Conservation (phyloP, 305 asterid species). For the Vinca major region DNA sequence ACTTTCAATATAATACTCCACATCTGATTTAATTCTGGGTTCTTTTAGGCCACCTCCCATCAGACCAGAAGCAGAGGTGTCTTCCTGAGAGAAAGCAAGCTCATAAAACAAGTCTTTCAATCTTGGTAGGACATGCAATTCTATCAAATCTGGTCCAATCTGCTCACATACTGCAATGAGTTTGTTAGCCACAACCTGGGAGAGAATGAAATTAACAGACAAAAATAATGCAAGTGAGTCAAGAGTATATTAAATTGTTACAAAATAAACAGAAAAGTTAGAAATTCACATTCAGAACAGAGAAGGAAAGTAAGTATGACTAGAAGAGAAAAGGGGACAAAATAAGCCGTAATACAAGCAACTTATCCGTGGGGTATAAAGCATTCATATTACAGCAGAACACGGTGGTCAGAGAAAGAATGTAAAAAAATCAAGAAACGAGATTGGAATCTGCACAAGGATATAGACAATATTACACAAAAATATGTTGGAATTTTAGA, state of each 20-base stretch:
- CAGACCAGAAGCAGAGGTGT: conserved; percentile 27
- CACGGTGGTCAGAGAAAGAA: conserved; percentile 1
- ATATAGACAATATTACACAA: neutral
- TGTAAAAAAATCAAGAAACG: neutral
- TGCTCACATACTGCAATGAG: conserved; percentile 73
- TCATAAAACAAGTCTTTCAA: conserved; percentile 71
- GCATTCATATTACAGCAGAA: neutral
- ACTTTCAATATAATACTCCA: conserved; percentile 42
- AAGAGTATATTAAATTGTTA: neutral
- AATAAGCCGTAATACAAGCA: no score
- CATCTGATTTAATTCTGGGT: conserved; percentile 30
- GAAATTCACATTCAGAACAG: neutral
- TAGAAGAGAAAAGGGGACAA: neutral
- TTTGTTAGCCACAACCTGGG: conserved; percentile 72
- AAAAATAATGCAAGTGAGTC: conserved; percentile 9
- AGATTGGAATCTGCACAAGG: neutral
- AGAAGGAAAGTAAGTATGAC: neutral
- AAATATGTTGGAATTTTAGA: conserved; percentile 2
- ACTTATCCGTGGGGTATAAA: no score
- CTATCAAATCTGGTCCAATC: conserved; percentile 84
- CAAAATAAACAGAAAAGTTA: neutral
- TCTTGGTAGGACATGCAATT: conserved; percentile 70
- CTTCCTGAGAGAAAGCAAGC: conserved; percentile 78
- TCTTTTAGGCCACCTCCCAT: conserved; percentile 33
- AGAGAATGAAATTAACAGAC: conserved; percentile 21